Evolutionary conservation across 441 rosid species (phyloP), one percentile per base, ranked within the genome.

Genomic region (Gossypium trilobum): DNA sequence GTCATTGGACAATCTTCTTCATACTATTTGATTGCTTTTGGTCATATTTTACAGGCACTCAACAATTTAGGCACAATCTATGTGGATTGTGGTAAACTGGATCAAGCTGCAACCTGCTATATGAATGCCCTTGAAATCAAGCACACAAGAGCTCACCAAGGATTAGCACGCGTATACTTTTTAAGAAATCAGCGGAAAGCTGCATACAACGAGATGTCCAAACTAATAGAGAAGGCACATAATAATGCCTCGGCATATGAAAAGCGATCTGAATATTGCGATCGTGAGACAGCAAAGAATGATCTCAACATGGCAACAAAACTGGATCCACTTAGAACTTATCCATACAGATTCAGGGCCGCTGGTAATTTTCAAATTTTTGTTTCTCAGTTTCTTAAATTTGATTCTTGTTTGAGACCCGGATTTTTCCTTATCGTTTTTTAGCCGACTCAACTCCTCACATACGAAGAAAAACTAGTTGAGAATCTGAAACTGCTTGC

Each of bases 101-200:
- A 89, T 77, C 74, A 64, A 42, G 92, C 95, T 63, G 86, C 81
- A 65, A 82, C 75, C 23, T 85, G 92, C 36, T 89, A 87, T 63
- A 86, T 56, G 81, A 88, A 75, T 39, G 95, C 92, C 44, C 85
- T 89, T 59, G 84, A 84, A 78, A 88, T 89, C 78, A 88, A 85
- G 75, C 95, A 89, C 70, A 84, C 89, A 20, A 79, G 95, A 72
- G 95, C 92, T 2, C 95, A 86, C 72, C 95, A 89, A 79, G 95
- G 95, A 7, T 77, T 89, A 48, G 95, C 91, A 0, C 89, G 92
- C 5, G 84, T 89, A 33, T 85, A 81, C 75, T 85, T 79, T 74
- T 78, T 88, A 68, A 85, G 81, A 72, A 84, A 85, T 51, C 85
- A 83, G 60, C 76, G 82, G 16, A 84, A 89, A 73, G 85, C 84